Evolutionary conservation across 1,284 basidiomycete species (phyloP).

Genomic region (Pterulicium gracile): DNA sequence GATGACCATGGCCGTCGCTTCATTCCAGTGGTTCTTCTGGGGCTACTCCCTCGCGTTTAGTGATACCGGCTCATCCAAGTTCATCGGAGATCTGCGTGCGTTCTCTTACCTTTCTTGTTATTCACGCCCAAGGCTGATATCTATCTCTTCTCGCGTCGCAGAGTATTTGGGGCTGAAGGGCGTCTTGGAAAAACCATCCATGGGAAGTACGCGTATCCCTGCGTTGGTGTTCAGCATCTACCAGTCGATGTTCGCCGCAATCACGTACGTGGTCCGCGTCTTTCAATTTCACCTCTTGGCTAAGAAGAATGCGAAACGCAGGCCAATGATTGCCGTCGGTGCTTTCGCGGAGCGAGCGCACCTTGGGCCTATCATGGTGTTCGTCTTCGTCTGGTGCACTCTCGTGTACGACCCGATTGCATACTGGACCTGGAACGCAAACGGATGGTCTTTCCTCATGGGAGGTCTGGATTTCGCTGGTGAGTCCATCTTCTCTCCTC

Average conservation of each 20-base stretch:
- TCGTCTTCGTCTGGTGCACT: conserved; percentile 88
- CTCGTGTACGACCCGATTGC: conserved; percentile 91
- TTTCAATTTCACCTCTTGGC: not conserved
- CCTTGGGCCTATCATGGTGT: conserved; percentile 80
- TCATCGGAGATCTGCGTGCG: conserved; percentile 55
- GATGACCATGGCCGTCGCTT: conserved; percentile 65
- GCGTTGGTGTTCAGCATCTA: conserved; percentile 83
- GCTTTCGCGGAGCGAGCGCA: conserved; percentile 88
- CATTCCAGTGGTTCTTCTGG: conserved; percentile 76
- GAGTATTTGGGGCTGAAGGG: conserved; percentile 78
- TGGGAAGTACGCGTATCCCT: conserved; percentile 66
- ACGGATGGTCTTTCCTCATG: conserved; percentile 75
- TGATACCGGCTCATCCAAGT: conserved; percentile 42
- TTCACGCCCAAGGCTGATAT: conserved; percentile 18
- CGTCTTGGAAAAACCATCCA: conserved; percentile 70
- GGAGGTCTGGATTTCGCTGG: conserved; percentile 93
- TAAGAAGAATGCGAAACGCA: conserved; percentile 15
- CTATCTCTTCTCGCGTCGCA: conserved; percentile 15
- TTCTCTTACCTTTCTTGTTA: conserved; percentile 35
- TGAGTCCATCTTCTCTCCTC: too few relatives aligned
- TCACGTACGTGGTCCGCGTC: conserved; percentile 41
- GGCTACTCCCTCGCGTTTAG: conserved; percentile 65
- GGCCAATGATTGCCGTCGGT: conserved; percentile 78
- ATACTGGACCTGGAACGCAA: conserved; percentile 90
- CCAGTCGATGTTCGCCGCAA: conserved; percentile 84